Evolutionary conservation across 345 rosid species (phyloP), one percentile per base, ranked within the genome.

Genomic region (Salix purpurea): DNA sequence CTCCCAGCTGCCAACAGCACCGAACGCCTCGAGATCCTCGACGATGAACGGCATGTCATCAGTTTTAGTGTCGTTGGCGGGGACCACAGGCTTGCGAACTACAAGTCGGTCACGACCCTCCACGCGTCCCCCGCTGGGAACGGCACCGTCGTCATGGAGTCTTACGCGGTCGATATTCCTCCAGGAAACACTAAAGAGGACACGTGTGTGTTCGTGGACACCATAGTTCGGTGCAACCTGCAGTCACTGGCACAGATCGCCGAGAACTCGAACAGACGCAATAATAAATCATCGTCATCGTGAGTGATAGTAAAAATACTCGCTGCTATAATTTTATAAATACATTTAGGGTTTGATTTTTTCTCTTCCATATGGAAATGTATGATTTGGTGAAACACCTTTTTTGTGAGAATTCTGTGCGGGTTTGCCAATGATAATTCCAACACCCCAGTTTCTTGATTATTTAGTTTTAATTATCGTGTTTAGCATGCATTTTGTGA

Each of bases 141-240:
- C 76, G 81, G 84, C 67, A 82, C 89, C 21, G 87, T 83, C 19
- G 89, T 86, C 32, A 54, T 83, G 58, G 89, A 86, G 80, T 84
- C 87, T 0, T 86, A 86, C 87, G 87, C 83, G 52, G 89, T 86
- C 78, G 89, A 86, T 60, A 76, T 84, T 18, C 89, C 89, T 12
- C 81, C 83, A 23, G 89, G 89, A n/a, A 86, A 84, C 82, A 84
- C 87, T 8, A 73, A 78, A 61, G 89, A 86, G 77, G 89, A 86
- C 73, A 84, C 89, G 15, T 85, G 82, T 26, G 80, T 78, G 72
- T 86, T 86, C 77, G 86, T 85, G 52, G 89, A 86, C 74, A 86
- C 89, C 16, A 74, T 86, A 78, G 87, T 86, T 6, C 81, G 82
- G 77, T 83, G 86, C 76, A 86, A 86, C 74, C 86, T 86, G 16